These are phyloP conservation scores for Amanita polypyramis DNA, from an alignment of 768 basidiomycete genomes.

Conservation along the genomic window DNA sequence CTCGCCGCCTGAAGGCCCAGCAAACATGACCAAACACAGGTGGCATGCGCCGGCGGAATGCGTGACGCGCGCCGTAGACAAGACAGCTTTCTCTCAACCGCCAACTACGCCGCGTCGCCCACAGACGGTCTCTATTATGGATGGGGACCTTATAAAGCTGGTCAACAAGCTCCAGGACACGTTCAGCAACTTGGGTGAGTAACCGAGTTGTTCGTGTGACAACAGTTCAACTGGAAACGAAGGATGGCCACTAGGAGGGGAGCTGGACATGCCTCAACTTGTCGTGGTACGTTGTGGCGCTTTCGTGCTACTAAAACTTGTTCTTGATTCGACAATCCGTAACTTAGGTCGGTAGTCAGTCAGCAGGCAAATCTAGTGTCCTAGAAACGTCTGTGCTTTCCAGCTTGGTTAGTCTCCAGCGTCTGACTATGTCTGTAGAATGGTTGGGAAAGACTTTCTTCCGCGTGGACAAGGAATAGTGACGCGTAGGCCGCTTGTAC, in stretches of 20 bases:
- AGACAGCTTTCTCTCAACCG: not conserved
- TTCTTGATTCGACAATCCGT: conserved; percentile 6
- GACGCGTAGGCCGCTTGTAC: conserved; percentile 87
- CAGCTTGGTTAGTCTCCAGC: not conserved
- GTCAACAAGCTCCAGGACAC: conserved; percentile 96
- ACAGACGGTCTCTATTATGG: conserved; percentile 40
- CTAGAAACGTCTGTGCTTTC: conserved; percentile 73
- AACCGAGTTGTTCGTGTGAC: conserved; percentile 10
- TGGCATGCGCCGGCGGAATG: not conserved
- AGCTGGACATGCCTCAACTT: conserved; percentile 89
- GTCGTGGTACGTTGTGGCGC: conserved; percentile 52
- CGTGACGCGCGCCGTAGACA: not conserved
- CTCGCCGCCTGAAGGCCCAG: not conserved
- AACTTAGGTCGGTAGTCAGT: conserved; percentile 92
- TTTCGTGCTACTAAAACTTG: not conserved
- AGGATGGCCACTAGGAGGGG: conserved; percentile 47
- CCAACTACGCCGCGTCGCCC: not conserved
- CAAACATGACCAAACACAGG: not conserved
- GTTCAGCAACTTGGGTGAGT: conserved; percentile 75
- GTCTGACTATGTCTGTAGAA: conserved; percentile 32
- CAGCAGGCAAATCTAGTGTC: conserved; percentile 92
- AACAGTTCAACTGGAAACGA: conserved; percentile 9
- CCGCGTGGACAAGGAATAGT: conserved; percentile 91
- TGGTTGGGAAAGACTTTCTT: conserved; percentile 90
- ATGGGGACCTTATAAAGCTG: conserved; percentile 86